These are phyloP conservation scores for Gossypium mustelinum DNA, from an alignment of 345 rosid genomes.

Conservation along the genomic window DNA sequence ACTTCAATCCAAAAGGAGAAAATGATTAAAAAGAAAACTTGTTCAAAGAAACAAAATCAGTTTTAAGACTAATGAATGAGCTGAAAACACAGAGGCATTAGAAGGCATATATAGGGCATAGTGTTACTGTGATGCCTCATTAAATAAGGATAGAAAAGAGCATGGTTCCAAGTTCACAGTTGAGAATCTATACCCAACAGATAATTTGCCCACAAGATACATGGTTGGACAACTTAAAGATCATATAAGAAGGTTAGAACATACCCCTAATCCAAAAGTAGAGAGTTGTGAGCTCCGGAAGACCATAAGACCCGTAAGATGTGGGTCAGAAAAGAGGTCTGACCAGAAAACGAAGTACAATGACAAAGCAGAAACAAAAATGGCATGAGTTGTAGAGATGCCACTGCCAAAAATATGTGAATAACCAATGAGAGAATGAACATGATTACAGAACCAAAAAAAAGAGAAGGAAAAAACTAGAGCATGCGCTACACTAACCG, in stretches of 20 bases:
- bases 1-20: not conserved
- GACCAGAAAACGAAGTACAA: constrained; percentile 75
- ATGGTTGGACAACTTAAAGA: not conserved
- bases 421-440: constrained; percentile 11
- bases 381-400: constrained; percentile 73
- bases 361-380: constrained; percentile 52
- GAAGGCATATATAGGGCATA: not conserved
- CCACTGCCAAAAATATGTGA: constrained; percentile 46
- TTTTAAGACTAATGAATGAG: not conserved
- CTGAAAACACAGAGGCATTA: constrained; percentile 11
- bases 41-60: not conserved
- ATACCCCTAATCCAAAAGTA: constrained; percentile 71
- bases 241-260: constrained; percentile 14
- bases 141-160: not conserved
- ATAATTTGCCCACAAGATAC: not conserved
- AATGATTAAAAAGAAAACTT: not conserved
- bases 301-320: constrained; percentile 37
- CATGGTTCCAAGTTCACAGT: not conserved
- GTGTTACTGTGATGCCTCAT: not conserved
- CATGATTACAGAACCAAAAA: not conserved
- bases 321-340: constrained; percentile 58
- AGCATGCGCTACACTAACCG: constrained; percentile 39
- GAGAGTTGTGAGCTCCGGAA: constrained; percentile 64
- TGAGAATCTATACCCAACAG: not conserved
- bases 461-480: not conserved